Evolutionary conservation across 2,329 filamentous ascomycete species (phyloP).

Genomic region (Chalaropsis ovoidea): DNA sequence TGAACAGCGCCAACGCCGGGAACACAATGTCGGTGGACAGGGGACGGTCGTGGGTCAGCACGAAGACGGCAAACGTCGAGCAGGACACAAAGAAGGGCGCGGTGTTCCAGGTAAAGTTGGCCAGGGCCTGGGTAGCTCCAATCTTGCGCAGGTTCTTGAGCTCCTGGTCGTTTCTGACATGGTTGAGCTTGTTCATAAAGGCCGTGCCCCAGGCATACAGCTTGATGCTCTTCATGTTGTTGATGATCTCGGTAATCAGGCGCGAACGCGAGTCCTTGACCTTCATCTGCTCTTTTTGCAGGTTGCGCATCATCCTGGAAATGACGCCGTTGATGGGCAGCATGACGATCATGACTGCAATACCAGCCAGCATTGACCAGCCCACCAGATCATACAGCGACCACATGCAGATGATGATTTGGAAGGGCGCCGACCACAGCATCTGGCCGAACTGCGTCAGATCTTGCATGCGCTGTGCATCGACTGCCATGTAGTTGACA

Average conservation of each 20-base stretch:
- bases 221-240: conserved; percentile 99
- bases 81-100: conserved; percentile 97
- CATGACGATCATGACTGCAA: conserved; percentile 94
- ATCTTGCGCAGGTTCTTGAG: conserved; percentile 93
- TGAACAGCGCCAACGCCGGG: conserved; percentile 87
- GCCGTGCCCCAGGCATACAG: conserved; percentile 94
- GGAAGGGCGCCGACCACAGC: conserved; percentile 92
- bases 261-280: conserved; percentile 93
- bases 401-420: conserved; percentile 90
- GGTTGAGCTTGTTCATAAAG: conserved; percentile 95
- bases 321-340: conserved; percentile 91
- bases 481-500: conserved; percentile 98
- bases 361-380: conserved; percentile 87
- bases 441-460: conserved; percentile 92
- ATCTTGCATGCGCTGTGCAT: conserved; percentile 89
- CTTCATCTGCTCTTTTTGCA: conserved; percentile 97
- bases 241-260: conserved; percentile 92
- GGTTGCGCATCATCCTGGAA: conserved; percentile 80
- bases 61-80: conserved; percentile 89
- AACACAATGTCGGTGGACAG: conserved; percentile 93
- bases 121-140: conserved; percentile 82
- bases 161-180: conserved; percentile 90
- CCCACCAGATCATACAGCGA: conserved; percentile 94
- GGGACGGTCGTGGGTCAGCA: conserved; percentile 68
- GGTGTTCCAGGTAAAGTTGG: conserved; percentile 96